Evolutionary conservation across 805 yeast species (phyloP), one percentile per base, ranked within the genome.

Genomic region (Starmerella gropengiesseri): DNA sequence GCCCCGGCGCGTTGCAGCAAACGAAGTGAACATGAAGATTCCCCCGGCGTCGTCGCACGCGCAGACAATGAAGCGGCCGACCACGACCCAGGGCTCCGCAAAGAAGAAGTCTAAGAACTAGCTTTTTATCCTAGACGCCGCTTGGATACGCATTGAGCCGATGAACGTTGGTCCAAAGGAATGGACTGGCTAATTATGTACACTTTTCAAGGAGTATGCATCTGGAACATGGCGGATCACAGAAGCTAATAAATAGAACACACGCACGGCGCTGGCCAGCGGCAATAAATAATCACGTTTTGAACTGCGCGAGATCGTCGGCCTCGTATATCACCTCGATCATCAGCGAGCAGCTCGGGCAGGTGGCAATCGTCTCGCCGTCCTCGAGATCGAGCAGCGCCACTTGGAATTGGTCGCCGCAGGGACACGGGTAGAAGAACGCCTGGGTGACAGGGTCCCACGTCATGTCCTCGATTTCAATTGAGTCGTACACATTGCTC

Each of bases 401-500:
- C 21, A 91, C 82, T 57, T 89, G 94, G 63, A 91, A 91, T 56
- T 77, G 71, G 61, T 91, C 98, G 8, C 98, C 98, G 62, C 98
- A 91, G 1, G 98, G 98, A 68, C 98, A 91, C 4, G 98, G 98
- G 56, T 87, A 89, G 39, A 85, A 81, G 63, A 87, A 84, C 20
- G 84, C 63, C 60, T 81, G 86, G 12, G 81, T 75, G n/a, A 66
- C 68, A 3, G 87, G 75, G 60, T 91, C 96, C 59, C 75, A 91
- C 2, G 86, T 78, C 77, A 91, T 87, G 60, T 91, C 98, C 62
- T 91, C 98, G 40, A 91, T 91, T 67, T 91, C 98, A 44, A 91
- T 78, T 60, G 91, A 93, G 62, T 91, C 98, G 63, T 91, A 91
- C 22, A 55, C 54, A 37, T 39, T 49, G 43, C 43, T 44, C 48